phyloP scores from a whole-genome alignment of 2,329 filamentous ascomycete species.

The Neonectria ditissima region DNA sequence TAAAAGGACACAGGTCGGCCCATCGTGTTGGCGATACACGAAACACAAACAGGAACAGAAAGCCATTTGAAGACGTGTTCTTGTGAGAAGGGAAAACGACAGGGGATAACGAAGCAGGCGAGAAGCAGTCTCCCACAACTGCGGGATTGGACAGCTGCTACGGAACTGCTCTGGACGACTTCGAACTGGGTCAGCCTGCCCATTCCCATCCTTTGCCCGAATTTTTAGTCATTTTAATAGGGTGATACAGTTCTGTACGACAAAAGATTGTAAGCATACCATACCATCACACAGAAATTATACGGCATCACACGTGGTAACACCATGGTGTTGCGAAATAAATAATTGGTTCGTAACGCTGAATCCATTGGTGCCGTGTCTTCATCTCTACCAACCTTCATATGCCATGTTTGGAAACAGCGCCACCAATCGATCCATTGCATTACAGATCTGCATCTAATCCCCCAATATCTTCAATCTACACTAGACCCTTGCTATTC shows the following conservation, averaged over 20 bases:
- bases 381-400: neutral
- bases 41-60: neutral
- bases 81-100: neutral
- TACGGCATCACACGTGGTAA: neutral
- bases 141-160: neutral
- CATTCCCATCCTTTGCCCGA: neutral
- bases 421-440: neutral
- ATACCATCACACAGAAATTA: neutral
- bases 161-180: neutral
- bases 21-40: neutral
- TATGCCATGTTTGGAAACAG: neutral
- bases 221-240: neutral
- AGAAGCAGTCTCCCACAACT: neutral
- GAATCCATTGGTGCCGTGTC: neutral
- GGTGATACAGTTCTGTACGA: neutral
- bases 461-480: neutral
- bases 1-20: neutral
- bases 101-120: neutral
- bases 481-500: neutral
- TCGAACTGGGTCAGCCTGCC: neutral
- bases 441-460: neutral
- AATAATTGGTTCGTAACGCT: neutral
- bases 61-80: neutral
- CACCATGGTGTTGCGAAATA: neutral
- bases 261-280: neutral